A percentile compares a stretch with the other conserved stretches of the same genome.
These are phyloP conservation scores for Fistulinella prunicolor DNA, from an alignment of 768 basidiomycete genomes.

Conservation along the genomic window DNA sequence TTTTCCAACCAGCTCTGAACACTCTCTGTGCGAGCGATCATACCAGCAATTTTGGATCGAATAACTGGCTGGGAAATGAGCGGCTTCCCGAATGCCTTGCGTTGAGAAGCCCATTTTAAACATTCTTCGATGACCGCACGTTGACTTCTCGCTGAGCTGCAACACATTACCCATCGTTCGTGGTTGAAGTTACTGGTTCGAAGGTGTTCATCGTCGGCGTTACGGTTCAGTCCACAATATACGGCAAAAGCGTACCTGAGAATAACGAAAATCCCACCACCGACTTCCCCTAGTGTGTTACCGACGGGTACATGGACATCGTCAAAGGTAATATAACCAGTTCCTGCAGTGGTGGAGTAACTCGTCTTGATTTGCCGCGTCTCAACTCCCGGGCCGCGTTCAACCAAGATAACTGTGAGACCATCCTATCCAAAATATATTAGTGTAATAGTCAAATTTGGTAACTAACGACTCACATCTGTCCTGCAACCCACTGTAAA, in stretches of 20 bases:
- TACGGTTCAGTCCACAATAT: neutral
- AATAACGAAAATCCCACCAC: conserved; percentile 61
- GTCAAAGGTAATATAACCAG: conserved; percentile 79
- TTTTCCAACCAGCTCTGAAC: conserved; percentile 86
- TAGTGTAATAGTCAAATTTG: conserved; percentile 17
- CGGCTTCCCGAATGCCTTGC: conserved; percentile 90
- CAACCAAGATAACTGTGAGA: conserved; percentile 64
- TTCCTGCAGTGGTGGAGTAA: conserved; percentile 88
- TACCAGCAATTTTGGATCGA: conserved; percentile 79
- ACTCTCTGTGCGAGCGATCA: conserved; percentile 84
- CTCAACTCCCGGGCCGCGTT: conserved; percentile 60
- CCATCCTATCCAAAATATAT: conserved; percentile 40
- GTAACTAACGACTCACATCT: conserved; percentile 32
- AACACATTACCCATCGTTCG: conserved; percentile 91
- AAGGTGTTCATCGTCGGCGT: conserved; percentile 11
- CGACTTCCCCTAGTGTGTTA: conserved; percentile 70
- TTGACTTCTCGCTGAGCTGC: conserved; percentile 68
- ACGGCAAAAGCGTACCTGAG: conserved; percentile 38
- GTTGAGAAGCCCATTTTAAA: conserved; percentile 85
- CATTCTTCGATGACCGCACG: conserved; percentile 77
- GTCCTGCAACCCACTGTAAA: conserved; percentile 62
- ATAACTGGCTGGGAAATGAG: conserved; percentile 83
- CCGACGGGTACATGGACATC: conserved; percentile 83
- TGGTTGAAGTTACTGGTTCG: conserved; percentile 82
- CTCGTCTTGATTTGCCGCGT: conserved; percentile 72